Base-by-base conservation (phyloP, 208 protist species). In the Leishmania tropica region DNA sequence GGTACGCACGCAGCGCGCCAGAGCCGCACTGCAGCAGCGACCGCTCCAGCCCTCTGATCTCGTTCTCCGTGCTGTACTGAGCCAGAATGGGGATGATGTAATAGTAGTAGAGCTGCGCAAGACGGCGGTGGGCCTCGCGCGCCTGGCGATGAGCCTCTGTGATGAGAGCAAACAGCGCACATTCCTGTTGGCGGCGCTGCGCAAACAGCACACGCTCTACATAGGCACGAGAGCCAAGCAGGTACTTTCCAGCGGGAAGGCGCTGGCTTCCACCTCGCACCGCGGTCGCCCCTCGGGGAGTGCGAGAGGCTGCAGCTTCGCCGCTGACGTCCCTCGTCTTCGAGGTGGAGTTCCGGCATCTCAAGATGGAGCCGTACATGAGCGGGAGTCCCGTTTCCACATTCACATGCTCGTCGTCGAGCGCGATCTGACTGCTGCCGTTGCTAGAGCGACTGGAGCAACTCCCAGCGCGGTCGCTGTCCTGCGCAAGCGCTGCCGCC, bases 101-200 rank as follows among this genome's bases (percentile, higher is more conserved):
- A 78, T 92, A 87, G 64, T 88, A 83, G 75, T 93, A 95, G 40
- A 91, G 42, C 81, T 89, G 86, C 5, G 87, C 71, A 37, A 95
- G 85, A 24, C 83, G 77, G 24, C 90, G 64, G 60, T 92, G 73
- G 11, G 82, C 65, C 40, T 74, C 65, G 74, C 87, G 89, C 10
- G 87, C 82, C 58, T 89, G 79, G 19, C 84, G 83, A 78, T 89
- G 86, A 0, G 88, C 82, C 78, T 91, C 89, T 15, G 85, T 79
- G 53, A 95, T 75, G n/a, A 92, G 81, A 21, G 79, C 80, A 40
- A 95, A 85, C 3, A 95, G 84, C 35, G 88, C 89, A 40, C 86
- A 88, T n/a, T 83, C 67, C 80, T 95, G 92, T 65, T 95, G 92
- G 10, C 81, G 83, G 51, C 79, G 71, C 65, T 90, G 85, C 3